Evolutionary conservation across 2,329 filamentous ascomycete genomes (phyloP), one percentile per base, ranked within the genome.

Genomic region (Penicillium polonicum): DNA sequence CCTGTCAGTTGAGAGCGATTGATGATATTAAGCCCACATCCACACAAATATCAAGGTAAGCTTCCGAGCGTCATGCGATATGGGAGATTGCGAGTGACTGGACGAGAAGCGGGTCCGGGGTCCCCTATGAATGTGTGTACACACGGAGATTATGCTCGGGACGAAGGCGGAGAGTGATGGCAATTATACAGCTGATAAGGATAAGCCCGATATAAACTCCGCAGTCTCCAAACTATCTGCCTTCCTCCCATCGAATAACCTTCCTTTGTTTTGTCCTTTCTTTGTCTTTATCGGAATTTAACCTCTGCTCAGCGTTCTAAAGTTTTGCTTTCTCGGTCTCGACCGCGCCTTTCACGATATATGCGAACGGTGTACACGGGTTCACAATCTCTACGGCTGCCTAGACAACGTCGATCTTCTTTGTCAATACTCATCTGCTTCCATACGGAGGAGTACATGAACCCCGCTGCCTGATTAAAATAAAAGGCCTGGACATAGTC

Each of bases 1-100:
- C 73, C 78, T 88, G 82, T 76, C 79, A 80, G 81, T 68, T 71
- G 73, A 68, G 66, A 60, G 59, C 60, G 62, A 60, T 73, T 66
- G 66, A 67, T 64, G 61, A 64, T 63, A 60, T 68, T 64, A 69
- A 68, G 64, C 68, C 72, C 69, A 71, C 70, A 71, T 71, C 65
- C 70, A 70, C 61, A 61, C 53, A 59, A 59, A 44, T 35, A 25
- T 15, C 31, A 45, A 51, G 39, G 55, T 56, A 61, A 61, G 61
- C 56, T 62, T 61, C 55, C 60, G 60, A 59, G 62, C 57, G 58
- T 65, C 67, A 69, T 70, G 56, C 60, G 58, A 41, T 36, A 43
- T 42, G 36, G 50, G 36, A 46, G 12, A 29, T 17, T 51, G 57
- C 17, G 39, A 52, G 44, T 50, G 35, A 48, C 23, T 25, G 41